These are phyloP conservation scores for Phanerochaete carnosa DNA, from an alignment of 768 basidiomycete species.

Conservation along the genomic window DNA sequence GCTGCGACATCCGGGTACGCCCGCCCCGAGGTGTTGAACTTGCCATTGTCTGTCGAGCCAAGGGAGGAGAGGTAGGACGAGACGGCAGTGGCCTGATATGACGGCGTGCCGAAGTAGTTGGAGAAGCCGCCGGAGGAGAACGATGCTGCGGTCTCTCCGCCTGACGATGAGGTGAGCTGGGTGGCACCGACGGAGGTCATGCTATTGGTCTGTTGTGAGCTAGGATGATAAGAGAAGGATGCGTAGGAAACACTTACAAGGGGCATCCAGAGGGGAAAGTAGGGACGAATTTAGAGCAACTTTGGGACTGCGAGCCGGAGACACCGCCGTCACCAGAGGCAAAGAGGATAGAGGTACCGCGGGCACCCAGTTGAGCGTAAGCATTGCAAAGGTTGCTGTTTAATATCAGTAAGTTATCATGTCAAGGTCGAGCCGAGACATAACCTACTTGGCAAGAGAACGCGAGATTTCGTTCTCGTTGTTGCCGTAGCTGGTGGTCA, in stretches of 20 bases:
- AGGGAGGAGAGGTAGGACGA: conserved; percentile 22
- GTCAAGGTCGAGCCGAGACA: neutral
- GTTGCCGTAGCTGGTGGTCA: conserved; percentile 27
- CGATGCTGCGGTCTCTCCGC: conserved; percentile 21
- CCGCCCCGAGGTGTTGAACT: conserved; percentile 27
- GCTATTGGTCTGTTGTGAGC: conserved; percentile 7
- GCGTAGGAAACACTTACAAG: conserved; percentile 16
- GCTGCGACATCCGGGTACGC: conserved; percentile 67
- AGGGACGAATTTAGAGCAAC: conserved; percentile 25
- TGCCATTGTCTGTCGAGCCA: conserved; percentile 16
- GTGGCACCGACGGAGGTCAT: conserved; percentile 24
- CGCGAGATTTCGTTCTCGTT: conserved; percentile 21
- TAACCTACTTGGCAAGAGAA: conserved; percentile 18
- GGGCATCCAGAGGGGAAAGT: conserved; percentile 31
- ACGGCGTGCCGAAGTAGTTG: conserved; percentile 21
- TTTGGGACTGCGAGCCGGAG: conserved; percentile 18
- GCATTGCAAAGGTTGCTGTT: conserved; percentile 24
- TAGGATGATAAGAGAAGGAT: neutral
- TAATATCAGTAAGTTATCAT: neutral
- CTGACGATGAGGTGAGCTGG: neutral
- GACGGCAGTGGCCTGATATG: conserved; percentile 40
- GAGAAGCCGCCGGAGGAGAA: conserved; percentile 25
- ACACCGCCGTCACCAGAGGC: conserved; percentile 32
- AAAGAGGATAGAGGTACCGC: conserved; percentile 29
- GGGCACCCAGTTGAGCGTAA: conserved; percentile 26